Base-by-base conservation (phyloP, 768 basidiomycete species). In the Gymnopilus dilepis region DNA sequence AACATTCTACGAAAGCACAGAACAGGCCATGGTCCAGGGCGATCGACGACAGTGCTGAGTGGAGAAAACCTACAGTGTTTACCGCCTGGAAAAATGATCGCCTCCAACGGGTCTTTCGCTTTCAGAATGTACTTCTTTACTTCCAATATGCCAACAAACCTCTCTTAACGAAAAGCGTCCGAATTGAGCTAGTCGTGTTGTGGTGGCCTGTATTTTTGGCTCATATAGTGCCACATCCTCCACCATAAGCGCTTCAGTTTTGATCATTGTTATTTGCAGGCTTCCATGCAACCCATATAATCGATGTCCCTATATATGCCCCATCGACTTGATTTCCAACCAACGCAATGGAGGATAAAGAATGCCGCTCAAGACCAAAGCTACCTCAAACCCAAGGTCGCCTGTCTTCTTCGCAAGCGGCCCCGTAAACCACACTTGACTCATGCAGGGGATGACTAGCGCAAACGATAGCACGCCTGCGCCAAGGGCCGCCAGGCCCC, bases 311-410 rank as follows among this genome's bases (percentile, higher is more conserved):
- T 57, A 62, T 28, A 63, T 13, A n/a, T 58, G 62, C 19, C 67
- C 64, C 37, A 50, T 63, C 30, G 54, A 59, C 50, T 68, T 77
- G 37, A 81, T 75, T 68, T 87, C 86, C 38, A 85, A 54, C 64
- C 68, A 78, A 52, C 91, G 76, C 30, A 92, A 76, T 2, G 84
- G 84, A 6, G 86, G 21, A 70, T 91, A 92, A 43, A 87, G 72
- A 13, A 90, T 42, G n/a, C 71, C 78, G 2, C 85, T 82, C 1
- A 84, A 69, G 1, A 74, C 77, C 65, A 92, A 86, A 2, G 89
- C 89, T 34, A 91, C 72, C 72, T 93, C 91, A 63, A 94, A 92
- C n/a, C 91, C 92, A 58, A 95, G 86, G 73, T 95, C 92, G 0
- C 92, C 92, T 12, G 90, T 81, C 17, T 63, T 78, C 65, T 76